A percentile compares a stretch with the other conserved stretches of the same genome.
phyloP scores from a whole-genome alignment of 2,329 filamentous ascomycete genomes.

The Aspergillus clavatus region DNA sequence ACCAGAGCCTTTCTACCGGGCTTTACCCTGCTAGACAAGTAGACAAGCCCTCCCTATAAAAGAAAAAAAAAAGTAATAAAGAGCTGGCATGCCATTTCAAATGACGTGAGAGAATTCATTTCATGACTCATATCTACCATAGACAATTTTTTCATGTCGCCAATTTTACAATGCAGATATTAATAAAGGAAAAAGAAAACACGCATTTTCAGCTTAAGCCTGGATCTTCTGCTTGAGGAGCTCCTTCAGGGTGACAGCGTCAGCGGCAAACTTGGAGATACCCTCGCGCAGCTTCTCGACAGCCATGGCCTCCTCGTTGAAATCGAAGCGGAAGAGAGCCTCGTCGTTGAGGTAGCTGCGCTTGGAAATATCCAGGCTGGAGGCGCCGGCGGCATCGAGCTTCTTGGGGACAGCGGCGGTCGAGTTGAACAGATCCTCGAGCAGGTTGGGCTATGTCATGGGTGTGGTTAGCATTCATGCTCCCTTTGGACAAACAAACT shows the following conservation, averaged over 20 bases:
- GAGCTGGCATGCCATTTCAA: neutral
- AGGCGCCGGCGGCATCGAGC: slow-evolving; percentile 67
- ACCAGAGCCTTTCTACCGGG: no score
- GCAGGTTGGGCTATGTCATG: slow-evolving; percentile 69
- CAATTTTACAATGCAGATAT: slow-evolving; percentile 21
- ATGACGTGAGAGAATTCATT: slow-evolving; percentile 7
- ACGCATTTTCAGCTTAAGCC: slow-evolving; percentile 26
- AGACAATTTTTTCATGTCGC: slow-evolving; percentile 19
- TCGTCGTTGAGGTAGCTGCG: slow-evolving; percentile 88
- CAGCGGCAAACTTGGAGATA: slow-evolving; percentile 98
- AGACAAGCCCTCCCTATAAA: no score
- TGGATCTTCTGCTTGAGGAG: slow-evolving; percentile 84
- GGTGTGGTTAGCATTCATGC: slow-evolving; percentile 16
- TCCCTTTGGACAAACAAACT: slow-evolving; percentile 17
- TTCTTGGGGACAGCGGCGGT: slow-evolving; percentile 80
- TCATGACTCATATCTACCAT: slow-evolving; percentile 23
- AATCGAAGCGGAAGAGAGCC: slow-evolving; percentile 90
- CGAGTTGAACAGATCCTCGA: slow-evolving; percentile 91
- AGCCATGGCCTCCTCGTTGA: slow-evolving; percentile 99
- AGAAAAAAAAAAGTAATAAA: neutral
- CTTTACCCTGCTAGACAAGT: no score
- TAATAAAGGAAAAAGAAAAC: slow-evolving; percentile 8
- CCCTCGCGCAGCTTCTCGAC: slow-evolving; percentile 99
- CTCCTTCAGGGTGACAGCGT: slow-evolving; percentile 87
- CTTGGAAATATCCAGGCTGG: slow-evolving; percentile 72